phyloP scores from a whole-genome alignment of 495 filamentous ascomycete species.

The Neurospora hispaniola region DNA sequence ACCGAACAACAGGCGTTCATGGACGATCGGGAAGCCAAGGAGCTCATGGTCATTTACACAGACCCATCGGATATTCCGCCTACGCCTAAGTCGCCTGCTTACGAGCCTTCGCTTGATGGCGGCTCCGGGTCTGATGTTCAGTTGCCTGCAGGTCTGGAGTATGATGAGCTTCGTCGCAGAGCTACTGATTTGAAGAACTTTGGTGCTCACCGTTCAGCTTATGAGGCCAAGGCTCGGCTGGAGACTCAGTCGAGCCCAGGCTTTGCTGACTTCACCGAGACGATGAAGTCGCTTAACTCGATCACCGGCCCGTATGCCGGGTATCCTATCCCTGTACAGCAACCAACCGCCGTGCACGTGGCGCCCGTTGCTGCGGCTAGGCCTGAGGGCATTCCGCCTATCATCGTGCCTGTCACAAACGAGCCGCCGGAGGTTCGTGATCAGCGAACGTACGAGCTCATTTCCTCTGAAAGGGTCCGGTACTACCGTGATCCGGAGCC shows the following conservation, averaged over 20 bases:
- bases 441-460: constrained; percentile 17
- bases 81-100: constrained; percentile 61
- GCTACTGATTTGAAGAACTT: constrained; percentile 4
- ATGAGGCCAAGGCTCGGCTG: constrained; percentile 12
- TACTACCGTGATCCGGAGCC: constrained; percentile 23
- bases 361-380: background rate
- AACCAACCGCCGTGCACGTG: background rate
- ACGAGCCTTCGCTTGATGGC: constrained; percentile 10
- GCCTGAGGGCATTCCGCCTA: background rate
- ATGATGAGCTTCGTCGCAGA: constrained; percentile 24
- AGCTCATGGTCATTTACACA: constrained; percentile 75
- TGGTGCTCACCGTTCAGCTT: constrained; percentile 8
- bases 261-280: constrained; percentile 16
- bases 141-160: constrained; percentile 12
- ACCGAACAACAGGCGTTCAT: constrained; percentile 60
- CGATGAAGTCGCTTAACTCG: constrained; percentile 10
- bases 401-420: background rate
- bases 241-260: constrained; percentile 11
- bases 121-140: constrained; percentile 5
- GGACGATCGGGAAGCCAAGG: constrained; percentile 61
- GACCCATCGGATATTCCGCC: constrained; percentile 64
- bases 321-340: background rate
- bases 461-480: constrained; percentile 25
- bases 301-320: constrained; percentile 10
- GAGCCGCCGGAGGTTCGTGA: constrained; percentile 9